Base-by-base conservation (phyloP, 768 basidiomycete genomes). In the Clathrus columnatus region DNA sequence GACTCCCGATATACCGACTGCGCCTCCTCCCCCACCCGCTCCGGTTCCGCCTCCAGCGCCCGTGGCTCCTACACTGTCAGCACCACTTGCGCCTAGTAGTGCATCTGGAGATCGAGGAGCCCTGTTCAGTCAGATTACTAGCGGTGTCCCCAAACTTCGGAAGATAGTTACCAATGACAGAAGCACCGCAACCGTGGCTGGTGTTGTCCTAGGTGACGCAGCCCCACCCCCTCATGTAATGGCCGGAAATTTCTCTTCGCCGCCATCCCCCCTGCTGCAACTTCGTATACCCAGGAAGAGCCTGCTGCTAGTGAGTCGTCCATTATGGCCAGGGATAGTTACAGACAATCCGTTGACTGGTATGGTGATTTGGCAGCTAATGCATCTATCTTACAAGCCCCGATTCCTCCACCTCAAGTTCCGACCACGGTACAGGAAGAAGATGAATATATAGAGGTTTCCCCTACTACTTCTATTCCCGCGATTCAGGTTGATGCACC, bases 311-410 rank as follows among this genome's bases (percentile, higher is more conserved):
- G 64, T 51, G 60, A 41, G 17, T 29, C 56, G 50, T 54, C 43
- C 48, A 54, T 36, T 36, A 67, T 62, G 29, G 54, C 60, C 32
- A 59, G 65, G 32, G 70, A 75, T 29, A 76, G 69, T 53, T 79
- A 85, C 62, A 74, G 83, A 57, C 86, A 92, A 67, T 86, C 84
- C 6, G 85, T 95, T 3, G 93, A 91, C 63, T 98, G 94, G 94
- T 92, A 90, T 65, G 79, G 83, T 50, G 86, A 85, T 28, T 75
- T 95, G 11, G 92, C 94, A 11, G 87, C 85, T 36, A 84, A 95
- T 70, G 51, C 59, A 50, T 49, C 51, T 28, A 14, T 36, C 36
- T 36, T 36, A 11, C 36, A 4, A 36, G 14, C 65, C 21, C 69
- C 63, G 21, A 59, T 61, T 20, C 64, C 63, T 45, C 63, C 72